Evolutionary conservation across 495 filamentous ascomycete species (phyloP).

Genomic region (Tuber brumale): DNA sequence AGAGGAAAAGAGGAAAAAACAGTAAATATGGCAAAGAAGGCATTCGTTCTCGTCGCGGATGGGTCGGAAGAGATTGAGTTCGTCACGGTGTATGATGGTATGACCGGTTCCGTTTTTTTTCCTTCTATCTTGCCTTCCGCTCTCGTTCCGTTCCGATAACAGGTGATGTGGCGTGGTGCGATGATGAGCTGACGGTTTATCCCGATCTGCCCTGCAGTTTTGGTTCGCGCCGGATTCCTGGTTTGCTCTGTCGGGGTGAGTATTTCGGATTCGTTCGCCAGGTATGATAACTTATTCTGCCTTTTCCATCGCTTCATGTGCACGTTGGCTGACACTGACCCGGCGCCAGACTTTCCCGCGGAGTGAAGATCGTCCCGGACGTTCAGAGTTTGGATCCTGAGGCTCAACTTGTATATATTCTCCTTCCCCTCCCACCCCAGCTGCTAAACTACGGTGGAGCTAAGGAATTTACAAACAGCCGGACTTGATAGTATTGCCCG

Average conservation of each 20-base stretch:
- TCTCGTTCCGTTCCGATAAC: neutral
- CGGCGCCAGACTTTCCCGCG: slow-evolving; percentile 18
- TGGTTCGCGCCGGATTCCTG: slow-evolving; percentile 26
- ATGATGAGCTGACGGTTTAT: neutral
- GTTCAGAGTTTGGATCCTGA: slow-evolving; percentile 10
- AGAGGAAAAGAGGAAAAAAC: neutral
- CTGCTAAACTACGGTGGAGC: neutral
- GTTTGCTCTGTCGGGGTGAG: slow-evolving; percentile 22
- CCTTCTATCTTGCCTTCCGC: neutral
- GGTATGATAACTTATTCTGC: neutral
- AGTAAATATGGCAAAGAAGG: neutral
- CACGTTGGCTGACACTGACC: neutral
- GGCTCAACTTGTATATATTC: neutral
- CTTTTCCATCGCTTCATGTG: neutral
- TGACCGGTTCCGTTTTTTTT: neutral
- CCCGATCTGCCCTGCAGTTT: slow-evolving; percentile 9
- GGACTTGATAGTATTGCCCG: slow-evolving; percentile 29
- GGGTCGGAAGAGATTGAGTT: slow-evolving; percentile 37
- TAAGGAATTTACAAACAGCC: slow-evolving; percentile 1
- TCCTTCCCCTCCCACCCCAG: neutral
- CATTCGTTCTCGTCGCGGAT: slow-evolving; percentile 26
- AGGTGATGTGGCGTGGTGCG: neutral
- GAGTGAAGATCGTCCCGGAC: slow-evolving; percentile 29
- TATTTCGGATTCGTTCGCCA: slow-evolving; percentile 5
- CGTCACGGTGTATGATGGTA: slow-evolving; percentile 32